Evolutionary conservation across 331 rosid species (phyloP).

Genomic region (Acacia concinna): DNA sequence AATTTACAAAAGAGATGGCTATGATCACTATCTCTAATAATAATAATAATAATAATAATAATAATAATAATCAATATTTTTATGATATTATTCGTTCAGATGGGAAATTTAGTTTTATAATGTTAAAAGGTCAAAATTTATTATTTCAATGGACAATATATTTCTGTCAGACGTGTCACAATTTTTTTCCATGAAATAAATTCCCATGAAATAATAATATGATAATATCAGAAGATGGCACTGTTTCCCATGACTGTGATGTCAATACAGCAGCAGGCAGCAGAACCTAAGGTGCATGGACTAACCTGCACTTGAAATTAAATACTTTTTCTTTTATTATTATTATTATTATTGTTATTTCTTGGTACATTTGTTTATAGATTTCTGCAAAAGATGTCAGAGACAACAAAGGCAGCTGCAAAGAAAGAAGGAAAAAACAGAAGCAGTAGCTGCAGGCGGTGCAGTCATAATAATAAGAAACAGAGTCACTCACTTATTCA

Average conservation of each 20-base stretch:
- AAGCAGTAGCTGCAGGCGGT: slow-evolving; percentile 48
- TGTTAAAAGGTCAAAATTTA: neutral
- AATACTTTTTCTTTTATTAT: slow-evolving; percentile 3
- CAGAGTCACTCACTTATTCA: slow-evolving; percentile 53
- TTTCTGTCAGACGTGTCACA: neutral
- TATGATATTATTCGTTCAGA: neutral
- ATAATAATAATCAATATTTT: neutral
- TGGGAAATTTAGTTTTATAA: neutral
- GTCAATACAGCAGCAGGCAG: slow-evolving; percentile 41
- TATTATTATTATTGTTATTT: neutral
- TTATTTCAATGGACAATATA: neutral
- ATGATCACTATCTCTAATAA: neutral
- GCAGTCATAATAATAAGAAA: slow-evolving; percentile 80
- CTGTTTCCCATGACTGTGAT: slow-evolving; percentile 47
- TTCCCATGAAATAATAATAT: neutral
- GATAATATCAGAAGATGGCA: slow-evolving; percentile 49
- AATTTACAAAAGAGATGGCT: slow-evolving; percentile 1
- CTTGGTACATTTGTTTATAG: slow-evolving; percentile 49
- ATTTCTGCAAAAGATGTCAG: slow-evolving; percentile 68
- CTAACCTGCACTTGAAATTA: slow-evolving; percentile 43
- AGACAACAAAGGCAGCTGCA: slow-evolving; percentile 79
- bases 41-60: neutral
- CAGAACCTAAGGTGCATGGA: slow-evolving; percentile 53
- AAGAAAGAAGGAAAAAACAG: slow-evolving; percentile 58
- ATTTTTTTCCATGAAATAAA: neutral